These are phyloP conservation scores for Stagonosporopsis chrysanthemi DNA, from an alignment of 2,329 filamentous ascomycete genomes.

Conservation along the genomic window DNA sequence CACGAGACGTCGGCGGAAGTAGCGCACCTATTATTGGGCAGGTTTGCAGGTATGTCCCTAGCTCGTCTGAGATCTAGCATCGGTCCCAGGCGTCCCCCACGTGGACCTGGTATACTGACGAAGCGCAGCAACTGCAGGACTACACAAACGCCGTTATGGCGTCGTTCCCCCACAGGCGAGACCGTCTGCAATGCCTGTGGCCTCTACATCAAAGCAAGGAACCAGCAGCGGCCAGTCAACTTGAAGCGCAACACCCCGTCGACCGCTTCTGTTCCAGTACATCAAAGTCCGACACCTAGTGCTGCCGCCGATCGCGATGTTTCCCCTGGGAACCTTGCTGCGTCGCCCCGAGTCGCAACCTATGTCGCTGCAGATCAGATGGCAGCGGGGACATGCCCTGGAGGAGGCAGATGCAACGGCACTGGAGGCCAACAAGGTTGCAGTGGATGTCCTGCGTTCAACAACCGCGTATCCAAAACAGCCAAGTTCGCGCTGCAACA, in stretches of 20 bases:
- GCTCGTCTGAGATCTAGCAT: not conserved
- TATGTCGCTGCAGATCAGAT: constrained; percentile 81
- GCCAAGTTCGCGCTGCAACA: constrained; percentile 70
- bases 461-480: constrained; percentile 92
- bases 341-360: constrained; percentile 62
- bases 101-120: constrained; percentile 24
- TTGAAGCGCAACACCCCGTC: constrained; percentile 75
- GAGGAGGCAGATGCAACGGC: constrained; percentile 93
- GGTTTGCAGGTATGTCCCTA: constrained; percentile 71
- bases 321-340: constrained; percentile 49
- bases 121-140: constrained; percentile 85
- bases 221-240: constrained; percentile 88
- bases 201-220: constrained; percentile 91
- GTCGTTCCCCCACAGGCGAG: constrained; percentile 87
- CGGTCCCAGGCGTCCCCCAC: not conserved
- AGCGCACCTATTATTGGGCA: constrained; percentile 64
- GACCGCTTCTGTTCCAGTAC: constrained; percentile 35
- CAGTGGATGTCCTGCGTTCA: constrained; percentile 94
- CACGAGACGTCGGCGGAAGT: constrained; percentile 24
- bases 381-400: constrained; percentile 87
- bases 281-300: constrained; percentile 52
- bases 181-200: constrained; percentile 99
- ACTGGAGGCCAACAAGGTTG: constrained; percentile 95
- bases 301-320: constrained; percentile 50
- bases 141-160: constrained; percentile 92